Percentiles rank a stretch among this genome's conserved stretches.
phyloP scores from a whole-genome alignment of 1,139 yeast species.

The Scheffersomyces segobiensis region DNA sequence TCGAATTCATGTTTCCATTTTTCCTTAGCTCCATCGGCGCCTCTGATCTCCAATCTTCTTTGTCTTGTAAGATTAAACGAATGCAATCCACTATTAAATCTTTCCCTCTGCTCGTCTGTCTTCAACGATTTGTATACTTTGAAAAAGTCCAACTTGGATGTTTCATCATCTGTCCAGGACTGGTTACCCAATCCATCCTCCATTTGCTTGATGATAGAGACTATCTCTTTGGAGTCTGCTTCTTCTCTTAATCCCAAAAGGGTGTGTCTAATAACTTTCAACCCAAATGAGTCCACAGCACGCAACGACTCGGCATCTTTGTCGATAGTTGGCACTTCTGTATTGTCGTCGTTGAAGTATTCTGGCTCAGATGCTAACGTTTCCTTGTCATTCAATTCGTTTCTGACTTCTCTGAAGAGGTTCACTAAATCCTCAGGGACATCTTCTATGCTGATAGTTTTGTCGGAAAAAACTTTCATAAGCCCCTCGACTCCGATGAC shows the following conservation, averaged over 20 bases:
- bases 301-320: conserved; percentile 59
- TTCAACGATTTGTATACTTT: conserved; percentile 56
- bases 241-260: conserved; percentile 59
- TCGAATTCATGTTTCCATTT: conserved; percentile 88
- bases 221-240: conserved; percentile 23
- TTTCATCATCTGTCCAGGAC: conserved; percentile 10
- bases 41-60: conserved; percentile 69
- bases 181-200: conserved; percentile 18
- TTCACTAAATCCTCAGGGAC: conserved; percentile 37
- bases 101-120: conserved; percentile 50
- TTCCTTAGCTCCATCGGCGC: conserved; percentile 81
- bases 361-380: conserved; percentile 16
- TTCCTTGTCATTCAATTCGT: conserved; percentile 14
- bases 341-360: conserved; percentile 26
- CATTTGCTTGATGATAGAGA: conserved; percentile 36
- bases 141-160: conserved; percentile 59
- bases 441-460: conserved; percentile 24
- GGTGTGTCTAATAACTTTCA: conserved; percentile 79
- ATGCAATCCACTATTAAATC: conserved; percentile 68
- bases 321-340: conserved; percentile 33
- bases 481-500: conserved; percentile 68
- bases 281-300: conserved; percentile 77
- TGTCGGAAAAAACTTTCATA: conserved; percentile 34
- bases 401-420: conserved; percentile 29
- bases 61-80: conserved; percentile 75